Evolutionary conservation across 2,329 filamentous ascomycete genomes (phyloP).

Genomic region (Pyrenophora graminea): DNA sequence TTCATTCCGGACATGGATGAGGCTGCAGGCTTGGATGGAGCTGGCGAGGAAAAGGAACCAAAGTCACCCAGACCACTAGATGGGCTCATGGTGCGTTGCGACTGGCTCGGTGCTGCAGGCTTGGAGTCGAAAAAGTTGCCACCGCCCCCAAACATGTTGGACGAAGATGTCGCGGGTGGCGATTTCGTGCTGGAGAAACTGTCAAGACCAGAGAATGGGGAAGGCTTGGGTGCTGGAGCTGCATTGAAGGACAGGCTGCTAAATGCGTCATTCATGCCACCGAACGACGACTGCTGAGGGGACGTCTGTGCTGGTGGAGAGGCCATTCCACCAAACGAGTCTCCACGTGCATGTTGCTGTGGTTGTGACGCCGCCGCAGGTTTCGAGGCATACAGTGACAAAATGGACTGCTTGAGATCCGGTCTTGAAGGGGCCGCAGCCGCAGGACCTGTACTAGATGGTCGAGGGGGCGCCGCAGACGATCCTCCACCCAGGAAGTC

Average conservation of each 20-base stretch:
- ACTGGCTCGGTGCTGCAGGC: conserved; percentile 51
- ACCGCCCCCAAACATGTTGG: conserved; percentile 62
- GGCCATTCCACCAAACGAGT: conserved; percentile 53
- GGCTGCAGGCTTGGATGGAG: conserved; percentile 52
- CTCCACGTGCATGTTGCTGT: conserved; percentile 59
- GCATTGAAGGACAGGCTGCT: conserved; percentile 66
- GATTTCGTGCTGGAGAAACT: conserved; percentile 54
- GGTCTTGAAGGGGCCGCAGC: conserved; percentile 72
- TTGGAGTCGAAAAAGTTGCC: conserved; percentile 83
- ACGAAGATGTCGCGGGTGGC: conserved; percentile 50
- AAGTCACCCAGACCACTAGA: conserved; percentile 65
- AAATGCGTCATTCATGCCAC: conserved; percentile 82
- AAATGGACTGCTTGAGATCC: conserved; percentile 94
- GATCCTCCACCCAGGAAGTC: conserved; percentile 84
- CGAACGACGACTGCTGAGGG: conserved; percentile 53
- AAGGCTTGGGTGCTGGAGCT: conserved; percentile 58
- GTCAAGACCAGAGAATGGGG: conserved; percentile 67
- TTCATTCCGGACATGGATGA: conserved; percentile 63
- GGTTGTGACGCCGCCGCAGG: conserved; percentile 64
- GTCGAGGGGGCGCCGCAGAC: conserved; percentile 70
- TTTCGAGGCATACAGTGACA: conserved; percentile 90
- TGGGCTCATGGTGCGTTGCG: conserved; percentile 57
- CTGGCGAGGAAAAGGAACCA: conserved; percentile 65
- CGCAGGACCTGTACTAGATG: conserved; percentile 76
- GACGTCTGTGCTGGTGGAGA: conserved; percentile 46